Evolutionary conservation across 371 early-diverging fungal species (phyloP), one percentile per base, ranked within the genome.

Genomic region (Mortierella sp.): DNA sequence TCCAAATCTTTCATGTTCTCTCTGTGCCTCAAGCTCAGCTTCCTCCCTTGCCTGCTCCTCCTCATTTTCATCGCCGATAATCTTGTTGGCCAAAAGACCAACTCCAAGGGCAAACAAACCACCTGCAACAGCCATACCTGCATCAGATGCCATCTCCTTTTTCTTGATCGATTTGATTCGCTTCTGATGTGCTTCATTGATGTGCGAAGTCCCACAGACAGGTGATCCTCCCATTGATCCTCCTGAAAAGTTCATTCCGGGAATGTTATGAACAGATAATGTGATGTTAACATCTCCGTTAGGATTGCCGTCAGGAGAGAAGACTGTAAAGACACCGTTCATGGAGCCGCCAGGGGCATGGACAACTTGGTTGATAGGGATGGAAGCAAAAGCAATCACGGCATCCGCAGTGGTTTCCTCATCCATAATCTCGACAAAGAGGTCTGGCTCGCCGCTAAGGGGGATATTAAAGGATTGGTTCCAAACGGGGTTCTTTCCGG

Each of bases 381-480:
- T 88, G 43, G 90, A 87, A 47, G 85, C 83, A 64, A 88, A 90
- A 67, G 85, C 90, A 45, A 90, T 88, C 40, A 85, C 76, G 43
- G 84, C 86, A 66, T 86, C 82, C 19, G 75, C 82, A 23, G 86
- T 84, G 9, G 69, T 68, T 42, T 87, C 90, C 68, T 88, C 85
- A 60, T 90, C 87, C 74, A 88, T 82, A 34, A 90, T 84, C 78
- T 89, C 89, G 45, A 90, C 70, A 53, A 64, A 90, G 22, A 90
- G 84, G 28, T 88, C 84, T 28, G 85, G 72, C 42, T 86, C 85
- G 56, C 86, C 86, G 43, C 80, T 80, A 51, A 85, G 75, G 10
- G 85, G 75, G 28, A 89, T 40, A 2, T 57, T 73, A 66, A 90
- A 88, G 64, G 85, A 67, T 72, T 89, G 89, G 82, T 88, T 87